A percentile compares a stretch with the other conserved stretches of the same genome.
phyloP scores from a whole-genome alignment of 305 asterid genomes.

The Solanum hybrid region DNA sequence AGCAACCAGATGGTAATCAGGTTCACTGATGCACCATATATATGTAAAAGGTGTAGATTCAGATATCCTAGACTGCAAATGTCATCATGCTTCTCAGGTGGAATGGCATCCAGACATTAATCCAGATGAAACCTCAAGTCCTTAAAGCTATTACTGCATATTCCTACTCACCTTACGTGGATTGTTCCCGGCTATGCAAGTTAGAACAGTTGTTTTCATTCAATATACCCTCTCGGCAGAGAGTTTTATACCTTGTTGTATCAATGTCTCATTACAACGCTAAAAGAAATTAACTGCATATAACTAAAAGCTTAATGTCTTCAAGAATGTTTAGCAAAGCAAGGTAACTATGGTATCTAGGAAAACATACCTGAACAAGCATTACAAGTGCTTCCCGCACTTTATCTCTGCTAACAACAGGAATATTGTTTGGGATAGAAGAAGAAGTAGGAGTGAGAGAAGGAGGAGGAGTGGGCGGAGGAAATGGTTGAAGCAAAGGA shows the following conservation, averaged over 20 bases:
- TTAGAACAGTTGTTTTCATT: background rate
- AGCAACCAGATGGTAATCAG: background rate
- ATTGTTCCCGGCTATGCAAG: background rate
- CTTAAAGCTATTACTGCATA: background rate
- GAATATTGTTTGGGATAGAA: conserved; percentile 30
- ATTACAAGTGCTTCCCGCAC: conserved; percentile 57
- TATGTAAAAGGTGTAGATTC: background rate
- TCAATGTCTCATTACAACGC: background rate
- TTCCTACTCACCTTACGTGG: background rate
- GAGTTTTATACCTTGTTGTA: background rate
- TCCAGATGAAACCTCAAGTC: background rate
- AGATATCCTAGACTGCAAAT: background rate
- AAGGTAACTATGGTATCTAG: background rate
- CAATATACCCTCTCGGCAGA: background rate
- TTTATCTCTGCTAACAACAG: conserved; percentile 49
- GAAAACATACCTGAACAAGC: conserved; percentile 62
- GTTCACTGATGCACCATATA: background rate
- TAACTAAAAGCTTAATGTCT: background rate
- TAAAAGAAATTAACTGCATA: background rate
- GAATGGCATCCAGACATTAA: background rate
- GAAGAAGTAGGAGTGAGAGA: conserved; percentile 55
- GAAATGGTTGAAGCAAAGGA: conserved; percentile 73
- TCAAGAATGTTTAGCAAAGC: background rate
- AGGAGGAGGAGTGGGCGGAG: conserved; percentile 77
- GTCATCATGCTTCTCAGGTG: background rate